Base-by-base conservation (phyloP, 352 stramenopile species). In the Globisporangium emineosum region DNA sequence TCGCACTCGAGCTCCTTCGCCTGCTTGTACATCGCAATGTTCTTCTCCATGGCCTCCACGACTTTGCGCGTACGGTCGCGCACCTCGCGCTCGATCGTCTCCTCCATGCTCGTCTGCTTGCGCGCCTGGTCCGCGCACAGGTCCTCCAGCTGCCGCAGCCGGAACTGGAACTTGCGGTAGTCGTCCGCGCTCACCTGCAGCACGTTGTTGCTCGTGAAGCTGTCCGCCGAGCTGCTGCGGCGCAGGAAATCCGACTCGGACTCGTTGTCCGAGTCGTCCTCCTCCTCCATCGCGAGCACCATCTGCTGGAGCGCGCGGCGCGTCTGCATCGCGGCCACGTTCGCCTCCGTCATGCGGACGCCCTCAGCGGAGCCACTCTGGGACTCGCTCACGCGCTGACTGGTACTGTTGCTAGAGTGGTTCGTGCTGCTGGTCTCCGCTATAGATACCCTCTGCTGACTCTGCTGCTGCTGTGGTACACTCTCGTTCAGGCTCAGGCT, bases 21-120 rank as follows among this genome's bases (percentile, higher is more conserved):
- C 66, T 92, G 84, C 66, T 89, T 90, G 69, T 93, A 93, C 78
- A 92, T 91, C 49, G 74, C 80, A 61, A 95, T 88, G 69, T 92
- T 90, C 70, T 90, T 88, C 64, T 95, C 79, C 77, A 92, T 91
- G 40, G 81, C 75, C 50, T 88, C 79, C 0, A 90, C 66, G 12
- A 91, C 77, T 51, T 90, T 87, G 25, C 75, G 73, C 15, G 83
- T 93, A 45, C 84, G 79, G 13, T 54, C 35, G 57, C 81, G 67
- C 53, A 95, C 86, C 57, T 95, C 81, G 56, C 71, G 72, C 65
- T 95, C 83, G 62, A 95, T 93, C 19, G 81, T 89, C 19, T 83
- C 72, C 42, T 95, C 86, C 69, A 93, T 90, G 42, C 76, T 69
- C 35, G 75, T 72, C 65, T 93, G 86, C 67, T 88, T 89, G 32